Evolutionary conservation across 73 alveolate species (phyloP).

Genomic region (Paramecium caudatum): DNA sequence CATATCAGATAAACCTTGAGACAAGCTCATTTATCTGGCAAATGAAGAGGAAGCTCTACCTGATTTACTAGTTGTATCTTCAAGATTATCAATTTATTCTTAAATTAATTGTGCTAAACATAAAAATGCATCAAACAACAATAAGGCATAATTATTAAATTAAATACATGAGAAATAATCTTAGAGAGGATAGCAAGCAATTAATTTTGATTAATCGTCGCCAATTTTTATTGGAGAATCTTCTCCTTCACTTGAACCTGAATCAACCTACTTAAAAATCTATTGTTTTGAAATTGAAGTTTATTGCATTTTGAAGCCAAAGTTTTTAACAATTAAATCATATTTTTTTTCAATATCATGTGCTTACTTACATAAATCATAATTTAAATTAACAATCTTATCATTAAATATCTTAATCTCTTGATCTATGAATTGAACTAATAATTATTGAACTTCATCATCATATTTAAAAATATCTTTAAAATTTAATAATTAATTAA

Average conservation of each 20-base stretch:
- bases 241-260: conserved; percentile 32
- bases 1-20: not conserved
- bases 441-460: not conserved
- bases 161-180: not conserved
- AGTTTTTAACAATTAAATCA: not conserved
- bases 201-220: not conserved
- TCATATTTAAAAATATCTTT: conserved; percentile 24
- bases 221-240: not conserved
- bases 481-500: not conserved
- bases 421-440: not conserved
- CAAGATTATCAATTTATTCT: not conserved
- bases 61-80: not conserved
- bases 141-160: not conserved
- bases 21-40: conserved; percentile 15
- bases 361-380: not conserved
- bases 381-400: not conserved
- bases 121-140: not conserved
- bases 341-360: not conserved
- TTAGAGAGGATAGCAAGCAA: not conserved
- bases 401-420: not conserved
- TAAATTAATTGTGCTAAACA: conserved; percentile 9
- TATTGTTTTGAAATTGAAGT: not conserved
- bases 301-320: not conserved
- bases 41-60: not conserved
- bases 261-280: not conserved